Evolutionary conservation across 1,284 basidiomycete genomes (phyloP).

Genomic region (Rhodotorula sp.): DNA sequence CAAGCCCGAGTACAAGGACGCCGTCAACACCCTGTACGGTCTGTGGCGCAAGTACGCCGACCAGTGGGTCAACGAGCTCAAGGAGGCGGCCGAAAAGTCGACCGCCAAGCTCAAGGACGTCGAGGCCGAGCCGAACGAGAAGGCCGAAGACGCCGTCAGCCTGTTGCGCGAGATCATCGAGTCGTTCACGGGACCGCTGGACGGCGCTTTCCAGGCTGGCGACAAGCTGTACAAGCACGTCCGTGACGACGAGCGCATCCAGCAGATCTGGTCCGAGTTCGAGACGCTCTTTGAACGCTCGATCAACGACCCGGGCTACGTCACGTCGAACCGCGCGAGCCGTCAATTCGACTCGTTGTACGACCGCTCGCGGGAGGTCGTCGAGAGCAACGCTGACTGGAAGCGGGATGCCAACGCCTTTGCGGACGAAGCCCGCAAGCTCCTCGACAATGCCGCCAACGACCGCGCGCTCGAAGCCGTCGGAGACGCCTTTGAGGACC

Average conservation of each 20-base stretch:
- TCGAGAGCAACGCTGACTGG: constrained; percentile 35
- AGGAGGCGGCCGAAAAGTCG: constrained; percentile 15
- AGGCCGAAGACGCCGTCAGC: constrained; percentile 23
- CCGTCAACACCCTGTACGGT: constrained; percentile 51
- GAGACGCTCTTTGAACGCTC: constrained; percentile 49
- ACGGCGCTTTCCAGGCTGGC: constrained; percentile 49
- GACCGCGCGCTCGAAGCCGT: constrained; percentile 33
- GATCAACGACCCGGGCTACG: constrained; percentile 50
- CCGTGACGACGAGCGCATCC: constrained; percentile 49
- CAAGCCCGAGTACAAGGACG: constrained; percentile 48
- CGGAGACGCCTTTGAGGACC: constrained; percentile 24
- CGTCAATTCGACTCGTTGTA: constrained; percentile 50
- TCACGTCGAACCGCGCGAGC: constrained; percentile 50
- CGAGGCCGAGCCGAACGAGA: constrained; percentile 46
- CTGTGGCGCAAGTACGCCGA: constrained; percentile 54
- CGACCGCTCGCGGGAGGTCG: constrained; percentile 42
- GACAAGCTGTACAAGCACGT: constrained; percentile 52
- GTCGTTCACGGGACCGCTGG: constrained; percentile 45
- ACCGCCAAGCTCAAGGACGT: constrained; percentile 44
- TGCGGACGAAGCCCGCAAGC: constrained; percentile 23
- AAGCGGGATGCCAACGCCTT: constrained; percentile 28
- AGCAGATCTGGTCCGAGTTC: constrained; percentile 49
- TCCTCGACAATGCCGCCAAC: constrained; percentile 26
- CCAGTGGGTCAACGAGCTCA: constrained; percentile 50
- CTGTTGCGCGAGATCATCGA: constrained; percentile 32